phyloP scores from a whole-genome alignment of 192 early-diverging fungal genomes.

The Neocallimastix lanati region DNA sequence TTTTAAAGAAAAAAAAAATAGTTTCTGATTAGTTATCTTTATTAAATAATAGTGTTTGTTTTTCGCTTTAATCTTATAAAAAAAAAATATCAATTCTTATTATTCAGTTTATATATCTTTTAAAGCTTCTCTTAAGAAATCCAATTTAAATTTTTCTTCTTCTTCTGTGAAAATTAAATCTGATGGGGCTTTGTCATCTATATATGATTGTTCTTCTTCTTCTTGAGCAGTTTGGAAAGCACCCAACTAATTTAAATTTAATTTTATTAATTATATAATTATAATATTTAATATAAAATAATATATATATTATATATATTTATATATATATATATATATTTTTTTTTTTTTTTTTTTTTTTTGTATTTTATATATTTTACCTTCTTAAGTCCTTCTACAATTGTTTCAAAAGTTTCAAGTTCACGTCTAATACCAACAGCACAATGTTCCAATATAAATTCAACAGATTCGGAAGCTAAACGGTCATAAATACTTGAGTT shows the following conservation, averaged over 20 bases:
- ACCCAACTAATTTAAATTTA: not conserved
- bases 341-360: too few relatives aligned
- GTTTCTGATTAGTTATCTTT: not conserved
- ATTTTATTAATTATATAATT: too few relatives aligned
- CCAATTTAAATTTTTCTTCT: not conserved
- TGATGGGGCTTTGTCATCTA: not conserved
- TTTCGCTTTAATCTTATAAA: too few relatives aligned
- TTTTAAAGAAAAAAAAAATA: too few relatives aligned
- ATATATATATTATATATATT: too few relatives aligned
- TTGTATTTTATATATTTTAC: too few relatives aligned
- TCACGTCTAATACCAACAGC: slow-evolving; percentile 16
- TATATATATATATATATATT: too few relatives aligned
- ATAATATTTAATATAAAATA: too few relatives aligned
- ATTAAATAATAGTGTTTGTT: not conserved
- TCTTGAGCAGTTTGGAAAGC: not conserved
- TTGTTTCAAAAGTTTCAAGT: slow-evolving; percentile 22
- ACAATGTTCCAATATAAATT: slow-evolving; percentile 13
- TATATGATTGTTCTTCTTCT: not conserved
- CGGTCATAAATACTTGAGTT: slow-evolving; percentile 18
- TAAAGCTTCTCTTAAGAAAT: not conserved
- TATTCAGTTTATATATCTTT: not conserved
- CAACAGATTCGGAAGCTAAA: slow-evolving; percentile 16
- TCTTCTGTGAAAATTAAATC: not conserved
- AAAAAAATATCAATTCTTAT: too few relatives aligned
- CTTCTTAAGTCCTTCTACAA: slow-evolving; percentile 31